Evolutionary conservation across 2,329 filamentous ascomycete species (phyloP).

Genomic region (Neonectria ditissima): DNA sequence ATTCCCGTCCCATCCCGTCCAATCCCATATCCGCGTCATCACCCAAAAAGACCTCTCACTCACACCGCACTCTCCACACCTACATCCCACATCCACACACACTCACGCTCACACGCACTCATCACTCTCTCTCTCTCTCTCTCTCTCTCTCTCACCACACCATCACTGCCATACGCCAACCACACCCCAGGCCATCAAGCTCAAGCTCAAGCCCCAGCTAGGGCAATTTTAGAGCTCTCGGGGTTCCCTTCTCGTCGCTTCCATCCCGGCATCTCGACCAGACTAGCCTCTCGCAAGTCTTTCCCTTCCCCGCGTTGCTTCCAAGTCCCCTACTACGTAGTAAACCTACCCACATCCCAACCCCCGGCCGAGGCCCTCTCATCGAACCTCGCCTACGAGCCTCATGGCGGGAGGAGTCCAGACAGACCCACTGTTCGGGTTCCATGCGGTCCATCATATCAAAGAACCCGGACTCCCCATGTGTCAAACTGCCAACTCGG

Average conservation of each 20-base stretch:
- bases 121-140: too few species aligned
- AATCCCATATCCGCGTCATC: constrained; percentile 28
- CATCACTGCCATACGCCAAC: background rate
- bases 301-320: constrained; percentile 37
- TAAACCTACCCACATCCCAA: background rate
- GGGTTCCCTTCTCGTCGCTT: constrained; percentile 6
- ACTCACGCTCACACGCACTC: too few species aligned
- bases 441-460: background rate
- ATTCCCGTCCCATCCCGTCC: constrained; percentile 24
- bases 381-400: constrained; percentile 27
- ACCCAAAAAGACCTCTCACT: background rate
- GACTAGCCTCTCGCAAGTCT: constrained; percentile 13
- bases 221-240: background rate
- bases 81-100: too few species aligned
- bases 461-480: background rate
- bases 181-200: background rate
- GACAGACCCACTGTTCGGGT: constrained; percentile 11
- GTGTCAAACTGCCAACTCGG: background rate
- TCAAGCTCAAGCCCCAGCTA: too few species aligned
- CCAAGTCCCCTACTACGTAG: background rate
- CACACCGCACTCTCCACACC: constrained; percentile 17
- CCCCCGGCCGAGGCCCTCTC: constrained; percentile 21
- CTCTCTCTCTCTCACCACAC: constrained; percentile 7
- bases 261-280: constrained; percentile 21
- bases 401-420: constrained; percentile 15